phyloP scores from a whole-genome alignment of 345 rosid genomes.

The rapeseed (Brassica napus) region Da-Ae NC_063438.1:15801001-15801500 shows the following conservation, averaged over 20 bases:
- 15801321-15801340: neutral
- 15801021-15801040: constrained; percentile 47
- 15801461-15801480: too few relatives aligned
- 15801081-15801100: constrained; percentile 9
- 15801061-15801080: neutral
- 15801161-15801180: constrained; percentile 23
- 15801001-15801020: constrained; percentile 38
- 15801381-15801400: too few relatives aligned
- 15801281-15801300: neutral
- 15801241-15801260: constrained; percentile 11
- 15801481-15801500: too few relatives aligned
- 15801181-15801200: constrained; percentile 24
- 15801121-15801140: constrained; percentile 10
- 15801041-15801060: constrained; percentile 1
- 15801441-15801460: too few relatives aligned
- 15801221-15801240: constrained; percentile 33
- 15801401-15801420: too few relatives aligned
- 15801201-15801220: constrained; percentile 34
- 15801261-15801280: neutral
- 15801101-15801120: constrained; percentile 24
- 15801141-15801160: constrained; percentile 30
- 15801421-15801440: too few relatives aligned
- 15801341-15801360: neutral
- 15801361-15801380: too few relatives aligned
- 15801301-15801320: neutral